Evolutionary conservation across 257 asterid species (phyloP), one percentile per base, ranked within the genome.

Genomic region (Jacaranda copaia): DNA sequence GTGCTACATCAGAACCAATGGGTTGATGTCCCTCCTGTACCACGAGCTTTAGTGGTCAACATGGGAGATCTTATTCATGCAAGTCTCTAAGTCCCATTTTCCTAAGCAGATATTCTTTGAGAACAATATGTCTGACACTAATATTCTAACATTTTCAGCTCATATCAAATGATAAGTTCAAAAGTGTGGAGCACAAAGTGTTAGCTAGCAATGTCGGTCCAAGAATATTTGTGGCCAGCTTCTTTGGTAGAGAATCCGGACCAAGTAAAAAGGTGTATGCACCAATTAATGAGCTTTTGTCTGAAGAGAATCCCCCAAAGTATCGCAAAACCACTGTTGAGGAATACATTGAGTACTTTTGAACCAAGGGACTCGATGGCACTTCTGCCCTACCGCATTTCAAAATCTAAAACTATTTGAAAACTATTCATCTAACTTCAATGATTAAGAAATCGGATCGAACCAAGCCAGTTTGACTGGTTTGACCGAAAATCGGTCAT

Each of bases 211-310:
- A 43, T 48, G 75, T 11, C 1, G 87, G 91, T 2, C 88, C 90
- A 60, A 86, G 91, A 76, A 55, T 85, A 38, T 89, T 89, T 0
- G 77, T 88, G n/a, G 89, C 96, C 42, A 62, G 89, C 81, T 88
- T 88, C 81, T 84, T 90, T 10, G 72, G 77, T 56, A 49, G 81
- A 52, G 39, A 32, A 13, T 51, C 46, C 0, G 38, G 83, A 6
- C 68, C 85, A 4, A 76, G 74, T 20, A 8, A 74, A 5, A 78
- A 60, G 68, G 68, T 79, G 3, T 79, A 45, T 14, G 83, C 78
- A 0, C 90, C 90, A 2, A 79, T 88, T 12, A 74, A 85, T 68
- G 92, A 88, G 80, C 57, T 87, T 5, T 55, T 79, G 43, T 82
- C 88, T 0, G 86, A 82, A 43, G 79, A 70, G 5, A 76, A 84